Percentiles rank a stretch among this genome's conserved stretches.
These are phyloP conservation scores for Cytospora chrysosperma DNA, from an alignment of 2,329 filamentous ascomycete genomes.

Conservation along the genomic window DNA sequence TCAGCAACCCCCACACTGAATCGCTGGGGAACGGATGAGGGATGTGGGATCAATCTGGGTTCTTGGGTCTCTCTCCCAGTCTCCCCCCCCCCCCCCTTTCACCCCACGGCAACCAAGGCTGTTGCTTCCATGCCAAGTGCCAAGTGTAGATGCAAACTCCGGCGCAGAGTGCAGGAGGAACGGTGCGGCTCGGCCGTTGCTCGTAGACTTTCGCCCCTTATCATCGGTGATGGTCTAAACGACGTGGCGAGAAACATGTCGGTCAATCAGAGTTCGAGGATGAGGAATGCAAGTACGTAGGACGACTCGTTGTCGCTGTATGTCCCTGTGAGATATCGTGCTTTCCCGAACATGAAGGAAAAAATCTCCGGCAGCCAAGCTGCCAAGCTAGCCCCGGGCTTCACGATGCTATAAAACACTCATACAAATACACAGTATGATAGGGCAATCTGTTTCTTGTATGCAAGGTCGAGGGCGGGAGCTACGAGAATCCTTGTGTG, in stretches of 20 bases:
- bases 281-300: too few species aligned
- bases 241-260: background rate
- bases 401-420: background rate
- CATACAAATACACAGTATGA: too few species aligned
- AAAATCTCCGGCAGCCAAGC: conserved; percentile 1
- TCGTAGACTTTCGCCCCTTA: background rate
- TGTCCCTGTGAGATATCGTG: conserved; percentile 2
- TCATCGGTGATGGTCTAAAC: conserved; percentile 2
- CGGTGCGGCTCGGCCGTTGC: background rate
- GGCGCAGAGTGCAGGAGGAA: conserved; percentile 5
- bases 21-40: conserved; percentile 9
- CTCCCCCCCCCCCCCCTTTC: conserved; percentile 16
- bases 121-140: background rate
- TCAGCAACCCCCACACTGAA: conserved; percentile 15
- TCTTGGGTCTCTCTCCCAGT: conserved; percentile 5
- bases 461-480: conserved; percentile 11
- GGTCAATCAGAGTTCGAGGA: background rate
- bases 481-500: conserved; percentile 17
- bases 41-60: conserved; percentile 15
- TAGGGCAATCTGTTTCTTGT: background rate
- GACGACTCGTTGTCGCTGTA: too few species aligned
- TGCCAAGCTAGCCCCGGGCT: conserved; percentile 4
- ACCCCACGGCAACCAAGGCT: conserved; percentile 11
- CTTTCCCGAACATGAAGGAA: background rate
- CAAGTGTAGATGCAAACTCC: background rate